Base-by-base conservation (phyloP, 768 basidiomycete species). In the Fistulinella prunicolor region DNA sequence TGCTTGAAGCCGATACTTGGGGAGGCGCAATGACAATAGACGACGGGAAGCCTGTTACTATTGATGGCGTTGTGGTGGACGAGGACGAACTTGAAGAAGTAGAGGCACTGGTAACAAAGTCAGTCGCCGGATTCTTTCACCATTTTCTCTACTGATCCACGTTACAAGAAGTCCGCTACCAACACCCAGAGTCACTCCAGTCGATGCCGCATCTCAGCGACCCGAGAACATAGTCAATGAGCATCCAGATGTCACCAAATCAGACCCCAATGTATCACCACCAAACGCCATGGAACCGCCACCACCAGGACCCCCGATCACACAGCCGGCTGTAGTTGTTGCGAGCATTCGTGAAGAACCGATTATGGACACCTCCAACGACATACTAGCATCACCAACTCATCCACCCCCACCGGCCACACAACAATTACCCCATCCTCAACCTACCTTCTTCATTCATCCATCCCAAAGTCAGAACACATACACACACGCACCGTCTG, bases 171-270 rank as follows among this genome's bases (percentile, higher is more conserved):
- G 78, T 57, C 73, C 77, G 45, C 61, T 85, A 44, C 82, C 83
- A 26, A 85, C 83, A 4, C 83, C 83, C 16, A 72, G 83, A 22
- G 70, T 73, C 14, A 83, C 81, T 13, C 82, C 82, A 14, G 67
- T 73, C 12, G 71, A 71, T 32, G 49, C 56, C 17, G 28, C 52
- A 3, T 44, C 56, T n/a, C 61, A 54, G 17, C 46, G 37, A 38
- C 42, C 38, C n/a, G 40, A 41, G 21, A 46, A 39, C 20, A 42
- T 47, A 41, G 28, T 32, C 23, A 22, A 45, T 22, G 44, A 44
- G 47, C 51, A 22, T 24, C 32, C 26, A 3, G 42, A 36, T 30
- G 23, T 38, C 13, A 38, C 28, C 6, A 44, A 23, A 42, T 30
- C 38, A 12, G 43, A 40, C 28, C 22, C 49, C 24, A 47, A 20